Conservation (phyloP, 805 yeast species). For the Candida krabiensis region DNA sequence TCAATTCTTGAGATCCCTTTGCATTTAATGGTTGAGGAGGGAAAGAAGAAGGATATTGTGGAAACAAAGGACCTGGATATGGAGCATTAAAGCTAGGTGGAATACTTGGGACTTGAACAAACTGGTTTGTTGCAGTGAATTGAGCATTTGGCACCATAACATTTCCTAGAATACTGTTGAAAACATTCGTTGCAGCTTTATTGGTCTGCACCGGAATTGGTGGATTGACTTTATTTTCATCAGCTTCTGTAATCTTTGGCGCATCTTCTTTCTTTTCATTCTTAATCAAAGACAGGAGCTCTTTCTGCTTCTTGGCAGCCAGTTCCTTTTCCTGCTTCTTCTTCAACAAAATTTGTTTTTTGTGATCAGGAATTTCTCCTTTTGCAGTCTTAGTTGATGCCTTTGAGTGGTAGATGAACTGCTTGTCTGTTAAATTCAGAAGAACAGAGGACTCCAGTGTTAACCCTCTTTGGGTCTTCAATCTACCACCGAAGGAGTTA, state of each 20-base stretch:
- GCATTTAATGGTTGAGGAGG: constrained; percentile 7
- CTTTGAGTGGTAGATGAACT: constrained; percentile 72
- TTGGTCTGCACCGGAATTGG: constrained; percentile 6
- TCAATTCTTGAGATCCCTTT: constrained; percentile 17
- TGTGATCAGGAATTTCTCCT: constrained; percentile 18
- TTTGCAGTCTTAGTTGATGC: constrained; percentile 48
- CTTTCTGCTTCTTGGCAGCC: constrained; percentile 38
- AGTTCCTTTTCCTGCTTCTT: constrained; percentile 27
- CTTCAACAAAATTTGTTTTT: constrained; percentile 20
- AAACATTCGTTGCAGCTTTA: constrained; percentile 27
- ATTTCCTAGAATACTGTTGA: constrained; percentile 29
- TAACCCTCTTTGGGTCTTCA: constrained; percentile 77
- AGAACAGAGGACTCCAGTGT: constrained; percentile 79
- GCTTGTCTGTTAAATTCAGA: constrained; percentile 72
- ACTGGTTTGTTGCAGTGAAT: neutral
- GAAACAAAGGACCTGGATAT: constrained; percentile 2
- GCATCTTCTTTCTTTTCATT: constrained; percentile 25
- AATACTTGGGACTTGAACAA: too few relatives aligned
- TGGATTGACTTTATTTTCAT: neutral
- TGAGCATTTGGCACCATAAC: constrained; percentile 16
- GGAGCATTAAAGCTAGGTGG: constrained; percentile 5
- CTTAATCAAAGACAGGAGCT: constrained; percentile 45
- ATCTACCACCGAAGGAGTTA: constrained; percentile 73
- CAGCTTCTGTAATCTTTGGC: neutral
- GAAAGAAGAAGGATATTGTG: constrained; percentile 8